These are phyloP conservation scores for Erodium trifolium DNA, from an alignment of 441 rosid species.

Conservation along the genomic window DNA sequence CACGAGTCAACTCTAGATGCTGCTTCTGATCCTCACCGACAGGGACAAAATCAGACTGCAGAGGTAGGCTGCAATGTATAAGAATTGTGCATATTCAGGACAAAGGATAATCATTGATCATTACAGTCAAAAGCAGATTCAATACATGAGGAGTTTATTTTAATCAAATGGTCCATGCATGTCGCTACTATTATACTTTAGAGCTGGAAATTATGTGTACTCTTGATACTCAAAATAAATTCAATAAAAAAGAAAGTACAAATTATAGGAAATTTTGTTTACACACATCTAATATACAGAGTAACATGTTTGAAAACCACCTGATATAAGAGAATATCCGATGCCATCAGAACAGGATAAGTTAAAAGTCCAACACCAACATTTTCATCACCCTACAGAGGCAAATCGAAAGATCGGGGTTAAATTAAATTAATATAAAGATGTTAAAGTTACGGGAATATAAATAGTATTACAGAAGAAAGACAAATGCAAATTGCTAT, in stretches of 20 bases:
- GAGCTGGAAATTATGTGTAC: not conserved
- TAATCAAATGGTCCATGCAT: not conserved
- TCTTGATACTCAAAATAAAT: not conserved
- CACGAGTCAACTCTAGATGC: constrained; percentile 82
- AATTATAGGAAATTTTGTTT: not conserved
- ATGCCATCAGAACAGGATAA: constrained; percentile 86
- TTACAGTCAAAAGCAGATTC: not conserved
- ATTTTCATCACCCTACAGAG: constrained; percentile 73
- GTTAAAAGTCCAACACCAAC: constrained; percentile 74
- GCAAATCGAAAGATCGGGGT: constrained; percentile 16
- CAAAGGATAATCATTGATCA: constrained; percentile 21
- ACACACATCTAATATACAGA: not conserved
- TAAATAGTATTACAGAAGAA: not conserved
- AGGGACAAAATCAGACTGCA: constrained; percentile 87
- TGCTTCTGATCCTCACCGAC: constrained; percentile 98
- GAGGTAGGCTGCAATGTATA: constrained; percentile 39
- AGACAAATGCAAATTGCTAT: not conserved
- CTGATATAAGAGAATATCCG: constrained; percentile 88
- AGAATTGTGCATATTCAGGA: constrained; percentile 28
- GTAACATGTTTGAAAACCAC: constrained; percentile 28
- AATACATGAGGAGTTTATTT: not conserved
- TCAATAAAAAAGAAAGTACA: not conserved
- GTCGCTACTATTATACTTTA: not conserved
- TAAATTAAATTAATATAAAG: not conserved
- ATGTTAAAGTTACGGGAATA: not conserved